Evolutionary conservation across 1,284 basidiomycete genomes (phyloP), one percentile per base, ranked within the genome.

Genomic region (Boletus smithii): DNA sequence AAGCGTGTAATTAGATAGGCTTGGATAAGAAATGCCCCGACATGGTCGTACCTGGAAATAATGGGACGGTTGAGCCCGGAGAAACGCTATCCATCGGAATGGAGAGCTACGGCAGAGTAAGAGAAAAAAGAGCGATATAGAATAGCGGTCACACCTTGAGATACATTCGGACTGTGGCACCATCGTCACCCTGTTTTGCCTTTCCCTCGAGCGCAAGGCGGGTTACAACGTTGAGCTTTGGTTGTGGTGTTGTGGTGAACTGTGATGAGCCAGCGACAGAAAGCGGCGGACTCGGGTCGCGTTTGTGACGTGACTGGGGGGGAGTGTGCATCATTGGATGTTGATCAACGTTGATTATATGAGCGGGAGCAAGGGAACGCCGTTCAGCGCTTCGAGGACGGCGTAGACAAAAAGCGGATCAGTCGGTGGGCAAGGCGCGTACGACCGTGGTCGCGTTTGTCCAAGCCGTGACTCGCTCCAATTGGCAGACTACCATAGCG

Each of bases 201-300:
- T 80, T 83, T 30, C 86, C 86, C 58, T 88, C 84, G 42, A 89
- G 78, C 10, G 79, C 81, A 26, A 88, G 75, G 50, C 84, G 82
- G 48, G 84, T 83, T 4, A 88, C 83, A 16, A 87, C 69, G 58
- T 86, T 86, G 42, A 81, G 57, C 56, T 76, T 82, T 44, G 72
- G 69, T 43, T 73, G 73, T 22, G 70, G 53, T 5, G 61, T 62
- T 9, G 62, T 59, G 1, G 63, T 69, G 42, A 58, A 54, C 23
- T 69, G 67, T 6, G 67, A 66, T 1, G 72, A 69, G 44, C 62
- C 65, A 2, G 69, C 57, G 33, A 54, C 63, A 1, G 75, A 74
- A 44, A 65, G 62, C 5, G 76, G 68, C 3, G 76, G 76, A 45
- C 74, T 77, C 13, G 58, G 42, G 8, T 67, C 61, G 50, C 69